These are phyloP conservation scores for Phylloporus rhodoxanthus DNA, from an alignment of 768 basidiomycete genomes.

Conservation along the genomic window DNA sequence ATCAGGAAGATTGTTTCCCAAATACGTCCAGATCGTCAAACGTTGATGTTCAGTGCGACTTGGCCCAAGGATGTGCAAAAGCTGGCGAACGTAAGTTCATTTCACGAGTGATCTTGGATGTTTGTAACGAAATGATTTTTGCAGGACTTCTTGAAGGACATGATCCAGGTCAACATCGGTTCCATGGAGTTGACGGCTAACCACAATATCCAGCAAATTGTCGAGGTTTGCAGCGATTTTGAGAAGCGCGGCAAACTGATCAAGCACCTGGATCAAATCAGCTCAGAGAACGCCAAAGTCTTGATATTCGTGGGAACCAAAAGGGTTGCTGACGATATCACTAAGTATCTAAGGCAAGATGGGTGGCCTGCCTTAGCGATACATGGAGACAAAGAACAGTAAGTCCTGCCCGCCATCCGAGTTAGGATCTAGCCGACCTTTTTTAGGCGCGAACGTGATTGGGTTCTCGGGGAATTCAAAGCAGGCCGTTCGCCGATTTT, in stretches of 20 bases:
- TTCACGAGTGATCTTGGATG: background rate
- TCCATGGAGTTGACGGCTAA: conserved; percentile 98
- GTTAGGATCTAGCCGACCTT: background rate
- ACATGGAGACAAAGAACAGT: conserved; percentile 99
- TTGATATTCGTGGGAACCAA: conserved; percentile 98
- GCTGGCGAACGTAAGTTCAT: conserved; percentile 65
- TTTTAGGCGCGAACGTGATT: conserved; percentile 90
- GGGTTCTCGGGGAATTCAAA: conserved; percentile 98
- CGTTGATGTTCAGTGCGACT: conserved; percentile 98
- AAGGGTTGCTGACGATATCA: conserved; percentile 96
- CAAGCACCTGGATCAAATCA: conserved; percentile 96
- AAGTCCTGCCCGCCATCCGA: conserved; percentile 29
- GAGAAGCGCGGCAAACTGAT: conserved; percentile 95
- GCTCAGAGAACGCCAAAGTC: conserved; percentile 95
- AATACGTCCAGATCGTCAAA: conserved; percentile 97
- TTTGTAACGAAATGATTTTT: conserved; percentile 3
- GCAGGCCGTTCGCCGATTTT: conserved; percentile 95
- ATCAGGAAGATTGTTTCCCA: conserved; percentile 97
- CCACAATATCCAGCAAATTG: conserved; percentile 93
- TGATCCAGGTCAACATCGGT: conserved; percentile 98
- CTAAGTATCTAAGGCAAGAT: conserved; percentile 94
- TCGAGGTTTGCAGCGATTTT: conserved; percentile 95
- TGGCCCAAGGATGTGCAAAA: conserved; percentile 99
- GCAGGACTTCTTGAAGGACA: conserved; percentile 92
- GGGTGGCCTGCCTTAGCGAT: conserved; percentile 99